Evolutionary conservation across 2,329 filamentous ascomycete species (phyloP), one percentile per base, ranked within the genome.

Genomic region (Colletotrichum falcatum): DNA sequence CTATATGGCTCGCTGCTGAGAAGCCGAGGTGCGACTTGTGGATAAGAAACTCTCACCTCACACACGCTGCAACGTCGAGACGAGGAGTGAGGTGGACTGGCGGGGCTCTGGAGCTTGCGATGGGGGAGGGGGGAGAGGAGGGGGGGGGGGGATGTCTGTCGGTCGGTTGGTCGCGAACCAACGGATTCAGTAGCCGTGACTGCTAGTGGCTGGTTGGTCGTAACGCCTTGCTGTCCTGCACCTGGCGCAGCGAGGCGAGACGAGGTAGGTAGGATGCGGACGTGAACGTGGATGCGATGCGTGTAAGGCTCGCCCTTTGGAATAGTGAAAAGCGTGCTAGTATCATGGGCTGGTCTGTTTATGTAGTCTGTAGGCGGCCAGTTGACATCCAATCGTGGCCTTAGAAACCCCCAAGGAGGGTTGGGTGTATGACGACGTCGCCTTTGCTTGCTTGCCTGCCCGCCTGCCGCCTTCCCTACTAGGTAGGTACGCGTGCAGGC

Each of bases 401-500:
- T 46, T 18, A 18, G 49, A 42, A 42, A 46, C 23, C 35, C 58
- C n/a, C 8, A 62, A 30, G 26, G 35, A 18, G 60, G 53, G n/a
- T n/a, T n/a, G 44, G 48, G 44, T 44, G 46, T 68, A 59, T 71
- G 68, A 71, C 68, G 65, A 68, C 64, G 58, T 48, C 54, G 58
- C 46, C 53, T 46, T 63, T 20, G 39, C 39, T 6, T 20, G 14
- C 37, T 18, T 30, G 48, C 37, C 23, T 37, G 35, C 37, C 37
- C 14, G 37, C 37, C 37, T 14, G 35, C 35, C 35, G 35, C 35
- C 11, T 44, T 49, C 48, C 63, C 48, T 39, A 55, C 63, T 39
- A 55, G 46, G 30, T 48, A 54, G 39, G 30, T 59, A 48, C 28
- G 44, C 53, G 35, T 58, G 37, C 30, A 53, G 30, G 23, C 16